Conservation (phyloP, 352 stramenopile genomes). For the Blastocystis sp. region DNA sequence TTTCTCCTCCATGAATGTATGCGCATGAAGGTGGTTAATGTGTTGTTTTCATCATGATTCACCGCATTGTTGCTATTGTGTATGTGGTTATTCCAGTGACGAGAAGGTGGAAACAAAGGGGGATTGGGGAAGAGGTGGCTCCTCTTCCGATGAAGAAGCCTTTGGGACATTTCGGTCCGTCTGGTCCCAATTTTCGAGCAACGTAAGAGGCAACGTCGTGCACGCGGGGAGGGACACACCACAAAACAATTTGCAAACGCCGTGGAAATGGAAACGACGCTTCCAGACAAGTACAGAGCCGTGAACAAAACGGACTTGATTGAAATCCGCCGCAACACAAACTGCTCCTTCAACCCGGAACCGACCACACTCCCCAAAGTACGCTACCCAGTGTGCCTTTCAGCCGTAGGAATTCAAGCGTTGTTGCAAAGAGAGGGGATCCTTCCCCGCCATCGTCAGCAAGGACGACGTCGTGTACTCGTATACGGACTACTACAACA, state of each 20-base stretch:
- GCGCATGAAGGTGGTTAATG: no score
- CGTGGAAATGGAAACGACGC: neutral
- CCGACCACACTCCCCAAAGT: slow-evolving; percentile 60
- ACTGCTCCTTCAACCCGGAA: slow-evolving; percentile 54
- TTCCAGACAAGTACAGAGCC: slow-evolving; percentile 64
- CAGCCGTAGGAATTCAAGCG: slow-evolving; percentile 31
- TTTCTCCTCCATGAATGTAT: no score
- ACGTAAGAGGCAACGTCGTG: neutral
- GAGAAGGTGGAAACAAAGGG: no score
- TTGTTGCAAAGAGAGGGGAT: slow-evolving; percentile 12
- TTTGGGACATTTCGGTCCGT: neutral
- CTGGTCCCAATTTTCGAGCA: neutral
- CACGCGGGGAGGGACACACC: neutral
- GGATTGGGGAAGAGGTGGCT: no score
- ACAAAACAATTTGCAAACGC: neutral
- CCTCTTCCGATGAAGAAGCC: neutral
- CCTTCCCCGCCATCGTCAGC: slow-evolving; percentile 49
- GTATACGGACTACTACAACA: slow-evolving; percentile 57
- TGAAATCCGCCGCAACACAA: slow-evolving; percentile 51
- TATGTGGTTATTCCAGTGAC: no score
- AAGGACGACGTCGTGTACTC: slow-evolving; percentile 56
- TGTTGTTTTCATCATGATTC: no score
- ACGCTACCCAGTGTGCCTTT: neutral
- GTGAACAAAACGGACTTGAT: slow-evolving; percentile 58
- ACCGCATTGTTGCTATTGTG: no score